These are phyloP conservation scores for Malbranchea cinnamomea DNA, from an alignment of 2,329 filamentous ascomycete species.

Conservation along the genomic window DNA sequence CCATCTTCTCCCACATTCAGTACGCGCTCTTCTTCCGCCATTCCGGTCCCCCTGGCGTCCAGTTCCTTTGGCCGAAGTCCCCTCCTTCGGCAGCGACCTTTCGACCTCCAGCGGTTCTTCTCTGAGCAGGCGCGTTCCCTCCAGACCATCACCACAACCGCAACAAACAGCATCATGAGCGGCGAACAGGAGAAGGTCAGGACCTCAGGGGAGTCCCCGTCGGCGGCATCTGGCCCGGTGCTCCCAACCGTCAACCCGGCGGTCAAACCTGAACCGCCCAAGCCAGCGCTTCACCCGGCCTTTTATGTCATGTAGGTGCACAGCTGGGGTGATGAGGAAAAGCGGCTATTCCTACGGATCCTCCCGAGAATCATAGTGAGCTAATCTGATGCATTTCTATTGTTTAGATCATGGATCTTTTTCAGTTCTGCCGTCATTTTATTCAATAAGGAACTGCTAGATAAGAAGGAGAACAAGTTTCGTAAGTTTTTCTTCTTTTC, in stretches of 20 bases:
- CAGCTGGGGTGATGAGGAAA: not conserved
- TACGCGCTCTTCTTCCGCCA: conserved; percentile 9
- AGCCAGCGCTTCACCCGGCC: conserved; percentile 58
- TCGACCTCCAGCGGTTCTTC: conserved; percentile 34
- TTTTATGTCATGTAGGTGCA: conserved; percentile 56
- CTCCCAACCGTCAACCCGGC: conserved; percentile 71
- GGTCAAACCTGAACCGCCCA: conserved; percentile 50
- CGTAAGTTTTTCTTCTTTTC: conserved; percentile 38
- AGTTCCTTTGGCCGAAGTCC: conserved; percentile 28
- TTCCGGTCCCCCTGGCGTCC: conserved; percentile 25
- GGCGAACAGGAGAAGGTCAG: conserved; percentile 67
- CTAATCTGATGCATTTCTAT: conserved; percentile 1
- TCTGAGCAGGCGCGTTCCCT: conserved; percentile 23
- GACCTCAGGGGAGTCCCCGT: conserved; percentile 54
- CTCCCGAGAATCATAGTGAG: not conserved
- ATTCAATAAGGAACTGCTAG: conserved; percentile 98
- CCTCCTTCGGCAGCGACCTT: conserved; percentile 31
- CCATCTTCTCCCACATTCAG: not conserved
- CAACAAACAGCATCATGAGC: conserved; percentile 34
- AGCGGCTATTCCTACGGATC: not conserved
- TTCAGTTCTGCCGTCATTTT: conserved; percentile 90
- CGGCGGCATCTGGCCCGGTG: conserved; percentile 27
- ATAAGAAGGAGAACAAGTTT: conserved; percentile 56
- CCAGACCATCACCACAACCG: conserved; percentile 40
- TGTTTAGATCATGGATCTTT: conserved; percentile 67